A percentile compares a stretch with the other conserved stretches of the same genome.
phyloP scores from a whole-genome alignment of 306 rosid species.

The Quercus suber region DNA sequence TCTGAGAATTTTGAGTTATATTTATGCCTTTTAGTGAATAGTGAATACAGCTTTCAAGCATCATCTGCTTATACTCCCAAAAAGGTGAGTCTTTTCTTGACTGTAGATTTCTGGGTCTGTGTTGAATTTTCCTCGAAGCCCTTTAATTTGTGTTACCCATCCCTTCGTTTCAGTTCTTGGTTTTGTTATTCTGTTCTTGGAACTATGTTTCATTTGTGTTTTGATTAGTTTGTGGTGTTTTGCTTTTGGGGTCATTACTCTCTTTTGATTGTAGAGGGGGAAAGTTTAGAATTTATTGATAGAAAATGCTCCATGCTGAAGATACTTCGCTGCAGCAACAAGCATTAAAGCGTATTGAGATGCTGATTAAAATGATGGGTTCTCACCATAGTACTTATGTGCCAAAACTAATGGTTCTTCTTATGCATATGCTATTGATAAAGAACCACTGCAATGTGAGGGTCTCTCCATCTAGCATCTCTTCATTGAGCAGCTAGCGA shows the following conservation, averaged over 20 bases:
- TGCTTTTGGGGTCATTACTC: not conserved
- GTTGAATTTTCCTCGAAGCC: not conserved
- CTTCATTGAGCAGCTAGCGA: conserved; percentile 70
- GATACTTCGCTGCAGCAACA: conserved; percentile 67
- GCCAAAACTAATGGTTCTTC: conserved; percentile 93
- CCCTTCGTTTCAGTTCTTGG: not conserved
- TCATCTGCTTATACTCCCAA: not conserved
- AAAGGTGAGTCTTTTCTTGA: not conserved
- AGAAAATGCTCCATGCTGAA: conserved; percentile 90
- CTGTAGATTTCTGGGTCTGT: not conserved
- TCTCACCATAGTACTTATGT: conserved; percentile 80
- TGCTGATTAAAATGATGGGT: conserved; percentile 93
- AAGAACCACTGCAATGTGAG: conserved; percentile 67
- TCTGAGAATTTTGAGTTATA: too few species aligned
- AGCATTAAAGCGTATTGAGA: conserved; percentile 80
- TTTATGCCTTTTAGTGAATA: not conserved
- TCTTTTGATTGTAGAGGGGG: not conserved
- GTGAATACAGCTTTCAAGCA: not conserved
- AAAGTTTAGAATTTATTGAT: conserved; percentile 30
- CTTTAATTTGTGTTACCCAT: not conserved
- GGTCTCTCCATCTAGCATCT: conserved; percentile 80
- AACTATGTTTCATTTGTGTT: not conserved
- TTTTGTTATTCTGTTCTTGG: not conserved
- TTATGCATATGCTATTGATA: conserved; percentile 75
- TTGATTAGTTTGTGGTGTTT: not conserved